phyloP scores from a whole-genome alignment of 106 monocot species.

The Dioscorea alata region DNA sequence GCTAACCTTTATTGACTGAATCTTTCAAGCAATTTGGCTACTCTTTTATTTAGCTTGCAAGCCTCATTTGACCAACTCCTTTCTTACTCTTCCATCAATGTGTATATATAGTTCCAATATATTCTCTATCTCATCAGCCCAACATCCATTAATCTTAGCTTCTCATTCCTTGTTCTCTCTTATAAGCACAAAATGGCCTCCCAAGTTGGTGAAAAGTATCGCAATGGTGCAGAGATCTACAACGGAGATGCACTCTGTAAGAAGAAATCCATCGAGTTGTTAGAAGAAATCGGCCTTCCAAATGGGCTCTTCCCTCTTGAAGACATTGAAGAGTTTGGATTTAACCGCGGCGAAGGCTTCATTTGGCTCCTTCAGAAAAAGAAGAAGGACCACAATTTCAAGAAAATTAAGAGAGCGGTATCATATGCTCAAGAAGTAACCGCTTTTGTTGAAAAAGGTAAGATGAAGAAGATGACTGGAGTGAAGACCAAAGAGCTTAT shows the following conservation, averaged over 20 bases:
- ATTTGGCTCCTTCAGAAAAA: background rate
- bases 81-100: no score
- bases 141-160: no score
- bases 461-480: background rate
- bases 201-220: background rate
- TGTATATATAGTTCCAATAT: no score
- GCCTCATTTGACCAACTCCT: no score
- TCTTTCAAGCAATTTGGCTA: no score
- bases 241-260: slow-evolving; percentile 1
- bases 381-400: slow-evolving; percentile 1
- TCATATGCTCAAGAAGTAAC: background rate
- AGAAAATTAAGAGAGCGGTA: background rate
- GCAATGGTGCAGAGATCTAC: slow-evolving; percentile 1
- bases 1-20: no score
- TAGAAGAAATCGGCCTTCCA: slow-evolving; percentile 1
- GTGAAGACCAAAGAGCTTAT: background rate
- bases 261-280: background rate
- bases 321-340: slow-evolving; percentile 4
- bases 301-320: background rate
- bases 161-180: no score
- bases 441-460: background rate
- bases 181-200: background rate
- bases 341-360: background rate
- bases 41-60: no score
- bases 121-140: no score